Evolutionary conservation across 2,329 filamentous ascomycete genomes (phyloP).

Genomic region (Furcasterigmium furcatum): DNA sequence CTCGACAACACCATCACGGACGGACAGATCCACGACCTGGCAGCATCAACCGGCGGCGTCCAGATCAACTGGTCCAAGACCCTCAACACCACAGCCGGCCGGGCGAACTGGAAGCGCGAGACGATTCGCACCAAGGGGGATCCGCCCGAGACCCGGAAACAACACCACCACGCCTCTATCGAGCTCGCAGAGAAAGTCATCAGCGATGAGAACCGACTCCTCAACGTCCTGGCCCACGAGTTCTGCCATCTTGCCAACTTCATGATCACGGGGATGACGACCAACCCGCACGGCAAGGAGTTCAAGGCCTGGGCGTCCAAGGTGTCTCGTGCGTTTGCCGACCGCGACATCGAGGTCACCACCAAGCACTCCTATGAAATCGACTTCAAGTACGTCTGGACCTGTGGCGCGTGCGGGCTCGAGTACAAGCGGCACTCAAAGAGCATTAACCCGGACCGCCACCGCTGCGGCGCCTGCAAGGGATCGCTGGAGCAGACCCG

Average conservation of each 20-base stretch:
- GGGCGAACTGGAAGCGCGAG: conserved; percentile 69
- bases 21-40: conserved; percentile 55
- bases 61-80: conserved; percentile 72
- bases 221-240: conserved; percentile 94
- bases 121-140: conserved; percentile 34
- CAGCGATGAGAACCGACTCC: conserved; percentile 68
- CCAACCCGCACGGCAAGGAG: conserved; percentile 76
- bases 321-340: conserved; percentile 52
- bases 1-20: conserved; percentile 65
- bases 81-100: conserved; percentile 76
- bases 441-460: conserved; percentile 70
- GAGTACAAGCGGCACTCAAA: conserved; percentile 83
- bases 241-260: conserved; percentile 94
- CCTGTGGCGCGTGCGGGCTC: conserved; percentile 63
- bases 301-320: conserved; percentile 74
- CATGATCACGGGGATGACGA: conserved; percentile 74
- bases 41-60: conserved; percentile 65
- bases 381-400: conserved; percentile 89
- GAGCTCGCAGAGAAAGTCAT: conserved; percentile 90
- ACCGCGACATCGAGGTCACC: conserved; percentile 71
- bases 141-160: conserved; percentile 15
- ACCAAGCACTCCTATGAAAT: conserved; percentile 90
- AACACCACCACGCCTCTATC: conserved; percentile 68
- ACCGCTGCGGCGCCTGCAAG: conserved; percentile 77
- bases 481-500: conserved; percentile 71